Conservation (phyloP, 2,329 filamentous ascomycete genomes). For the Alternaria triticina region DNA sequence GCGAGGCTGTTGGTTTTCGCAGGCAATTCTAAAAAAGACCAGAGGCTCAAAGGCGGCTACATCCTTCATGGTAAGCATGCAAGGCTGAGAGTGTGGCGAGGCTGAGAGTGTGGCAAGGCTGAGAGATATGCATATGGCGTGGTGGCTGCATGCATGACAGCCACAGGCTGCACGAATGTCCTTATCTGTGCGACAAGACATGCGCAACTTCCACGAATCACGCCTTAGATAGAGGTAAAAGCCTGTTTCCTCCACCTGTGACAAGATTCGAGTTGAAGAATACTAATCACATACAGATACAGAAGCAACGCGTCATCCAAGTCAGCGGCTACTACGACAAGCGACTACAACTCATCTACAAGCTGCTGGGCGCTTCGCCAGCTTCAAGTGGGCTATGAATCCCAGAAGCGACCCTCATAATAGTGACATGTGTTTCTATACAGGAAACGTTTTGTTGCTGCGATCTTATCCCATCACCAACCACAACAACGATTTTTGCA, state of each 20-base stretch:
- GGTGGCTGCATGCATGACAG: not conserved
- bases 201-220: not conserved
- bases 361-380: not conserved
- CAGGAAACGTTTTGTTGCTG: no score
- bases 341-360: not conserved
- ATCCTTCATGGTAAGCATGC: not conserved
- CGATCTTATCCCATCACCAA: no score
- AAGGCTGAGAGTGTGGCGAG: not conserved
- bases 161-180: not conserved
- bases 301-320: not conserved
- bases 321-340: not conserved
- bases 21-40: no score
- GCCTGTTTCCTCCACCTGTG: not conserved
- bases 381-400: not conserved
- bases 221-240: not conserved
- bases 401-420: not conserved
- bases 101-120: not conserved
- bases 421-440: not conserved
- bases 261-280: not conserved
- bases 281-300: not conserved
- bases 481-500: no score
- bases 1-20: not conserved
- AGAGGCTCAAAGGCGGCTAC: not conserved
- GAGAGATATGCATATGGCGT: not conserved
- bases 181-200: not conserved